These are phyloP conservation scores for Auricularia auricula-judae DNA, from an alignment of 768 basidiomycete species.

Conservation along the genomic window DNA sequence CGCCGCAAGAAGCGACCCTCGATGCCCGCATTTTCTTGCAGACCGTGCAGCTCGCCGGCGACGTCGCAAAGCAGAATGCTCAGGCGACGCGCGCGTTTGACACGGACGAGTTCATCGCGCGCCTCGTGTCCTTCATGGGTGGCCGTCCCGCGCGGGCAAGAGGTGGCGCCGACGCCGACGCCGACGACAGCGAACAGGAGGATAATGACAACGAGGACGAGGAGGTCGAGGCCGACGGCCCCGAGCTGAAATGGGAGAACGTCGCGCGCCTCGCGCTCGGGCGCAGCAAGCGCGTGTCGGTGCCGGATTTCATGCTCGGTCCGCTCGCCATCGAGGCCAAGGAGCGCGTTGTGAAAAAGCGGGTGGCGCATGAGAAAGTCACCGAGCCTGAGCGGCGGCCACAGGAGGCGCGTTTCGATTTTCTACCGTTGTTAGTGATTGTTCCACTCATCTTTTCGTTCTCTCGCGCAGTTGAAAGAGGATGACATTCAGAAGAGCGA, in stretches of 20 bases:
- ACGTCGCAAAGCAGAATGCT: constrained; percentile 86
- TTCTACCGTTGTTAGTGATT: no score
- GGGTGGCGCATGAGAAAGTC: constrained; percentile 61
- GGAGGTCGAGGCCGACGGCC: constrained; percentile 30
- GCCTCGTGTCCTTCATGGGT: constrained; percentile 67
- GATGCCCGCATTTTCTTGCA: constrained; percentile 75
- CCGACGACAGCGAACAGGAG: constrained; percentile 30
- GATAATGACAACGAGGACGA: constrained; percentile 22
- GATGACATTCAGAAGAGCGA: constrained; percentile 74
- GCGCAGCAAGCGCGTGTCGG: constrained; percentile 68
- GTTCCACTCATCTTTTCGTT: not conserved
- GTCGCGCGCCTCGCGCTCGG: constrained; percentile 78
- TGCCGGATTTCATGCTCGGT: constrained; percentile 87
- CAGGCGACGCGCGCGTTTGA: constrained; percentile 84
- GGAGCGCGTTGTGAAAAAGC: constrained; percentile 48
- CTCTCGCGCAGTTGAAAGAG: constrained; percentile 38
- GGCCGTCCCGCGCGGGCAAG: constrained; percentile 32
- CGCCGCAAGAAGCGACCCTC: constrained; percentile 79
- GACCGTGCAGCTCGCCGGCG: constrained; percentile 68
- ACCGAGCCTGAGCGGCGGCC: constrained; percentile 59
- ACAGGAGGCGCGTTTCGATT: constrained; percentile 37
- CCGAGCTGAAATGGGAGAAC: constrained; percentile 66
- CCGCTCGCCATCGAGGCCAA: constrained; percentile 83
- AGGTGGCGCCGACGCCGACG: constrained; percentile 21
- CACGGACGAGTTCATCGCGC: constrained; percentile 77